A percentile compares a stretch with the other conserved stretches of the same genome.
Conservation (phyloP, 2,329 filamentous ascomycete species). For the Colletotrichum sublineola region DNA sequence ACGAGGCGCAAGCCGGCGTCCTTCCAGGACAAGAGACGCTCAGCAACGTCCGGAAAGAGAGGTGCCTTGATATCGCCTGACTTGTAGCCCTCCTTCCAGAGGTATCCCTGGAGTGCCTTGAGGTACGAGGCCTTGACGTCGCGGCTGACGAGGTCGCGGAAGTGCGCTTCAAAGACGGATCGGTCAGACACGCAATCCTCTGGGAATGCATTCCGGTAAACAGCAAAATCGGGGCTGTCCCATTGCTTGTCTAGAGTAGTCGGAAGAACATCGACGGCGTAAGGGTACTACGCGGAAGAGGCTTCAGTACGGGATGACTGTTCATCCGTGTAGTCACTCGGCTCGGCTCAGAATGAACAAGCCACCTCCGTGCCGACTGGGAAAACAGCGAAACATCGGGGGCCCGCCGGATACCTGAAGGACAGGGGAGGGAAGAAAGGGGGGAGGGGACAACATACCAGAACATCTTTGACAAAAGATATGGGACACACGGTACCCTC, state of each 20-base stretch:
- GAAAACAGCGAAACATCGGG: constrained; percentile 41
- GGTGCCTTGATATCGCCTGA: constrained; percentile 78
- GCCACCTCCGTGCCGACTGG: constrained; percentile 28
- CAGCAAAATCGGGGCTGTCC: constrained; percentile 73
- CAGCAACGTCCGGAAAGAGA: constrained; percentile 80
- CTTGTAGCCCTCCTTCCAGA: constrained; percentile 82
- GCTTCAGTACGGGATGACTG: constrained; percentile 23
- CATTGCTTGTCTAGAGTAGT: constrained; percentile 75
- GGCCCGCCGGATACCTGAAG: constrained; percentile 38
- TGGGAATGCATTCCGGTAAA: constrained; percentile 80
- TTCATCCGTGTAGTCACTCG: constrained; percentile 12
- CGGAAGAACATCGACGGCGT: constrained; percentile 77
- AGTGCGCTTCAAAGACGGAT: constrained; percentile 73
- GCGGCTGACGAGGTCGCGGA: constrained; percentile 76
- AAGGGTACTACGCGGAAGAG: constrained; percentile 74
- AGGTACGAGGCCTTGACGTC: constrained; percentile 84
- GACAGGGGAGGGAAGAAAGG: constrained; percentile 39
- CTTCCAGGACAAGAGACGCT: constrained; percentile 72
- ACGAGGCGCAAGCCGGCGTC: constrained; percentile 69
- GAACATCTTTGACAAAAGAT: constrained; percentile 85
- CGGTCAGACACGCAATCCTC: constrained; percentile 70
- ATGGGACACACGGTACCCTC: constrained; percentile 88
- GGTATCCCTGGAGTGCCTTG: constrained; percentile 83
- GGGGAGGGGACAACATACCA: constrained; percentile 69
- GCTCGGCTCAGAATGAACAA: constrained; percentile 33